phyloP scores from a whole-genome alignment of 1,284 basidiomycete species.

The Anthracocystis setariae region DNA sequence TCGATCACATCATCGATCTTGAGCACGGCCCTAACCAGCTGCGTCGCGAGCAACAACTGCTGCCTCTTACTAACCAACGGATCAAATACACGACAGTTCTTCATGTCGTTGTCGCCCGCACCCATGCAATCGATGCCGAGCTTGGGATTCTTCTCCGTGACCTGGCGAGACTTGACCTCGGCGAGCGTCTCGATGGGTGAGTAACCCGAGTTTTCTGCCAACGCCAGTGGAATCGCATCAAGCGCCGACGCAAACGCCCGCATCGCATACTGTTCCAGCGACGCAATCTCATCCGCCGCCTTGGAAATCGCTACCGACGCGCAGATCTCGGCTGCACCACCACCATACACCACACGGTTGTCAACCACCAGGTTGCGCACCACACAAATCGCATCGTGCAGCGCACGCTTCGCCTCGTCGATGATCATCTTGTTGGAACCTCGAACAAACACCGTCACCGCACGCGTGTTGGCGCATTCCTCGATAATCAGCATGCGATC shows the following conservation, averaged over 20 bases:
- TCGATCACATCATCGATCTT: conserved; percentile 68
- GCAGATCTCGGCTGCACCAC: conserved; percentile 96
- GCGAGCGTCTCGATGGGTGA: conserved; percentile 96
- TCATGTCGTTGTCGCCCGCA: conserved; percentile 84
- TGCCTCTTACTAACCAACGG: conserved; percentile 96
- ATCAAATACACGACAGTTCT: conserved; percentile 94
- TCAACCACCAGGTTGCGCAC: conserved; percentile 95
- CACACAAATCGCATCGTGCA: conserved; percentile 97
- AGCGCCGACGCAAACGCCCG: conserved; percentile 94
- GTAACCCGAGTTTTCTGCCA: conserved; percentile 96
- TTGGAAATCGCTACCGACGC: conserved; percentile 91
- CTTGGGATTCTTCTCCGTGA: conserved; percentile 83
- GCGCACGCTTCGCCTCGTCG: conserved; percentile 95
- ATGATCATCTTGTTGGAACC: conserved; percentile 98
- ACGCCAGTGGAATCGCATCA: conserved; percentile 89
- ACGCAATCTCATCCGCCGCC: conserved; percentile 92
- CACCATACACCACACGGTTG: conserved; percentile 96
- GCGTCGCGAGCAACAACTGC: conserved; percentile 95
- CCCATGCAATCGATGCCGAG: conserved; percentile 94
- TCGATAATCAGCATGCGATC: conserved; percentile 99
- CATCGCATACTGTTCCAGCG: conserved; percentile 99
- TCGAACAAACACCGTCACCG: conserved; percentile 95
- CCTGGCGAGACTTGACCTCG: conserved; percentile 91
- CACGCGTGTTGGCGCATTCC: conserved; percentile 94
- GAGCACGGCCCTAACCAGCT: conserved; percentile 74